Percentiles rank a stretch among this genome's conserved stretches.
These are phyloP conservation scores for Globisporangium rhizosaccharum DNA, from an alignment of 352 stramenopile genomes.

Conservation along the genomic window DNA sequence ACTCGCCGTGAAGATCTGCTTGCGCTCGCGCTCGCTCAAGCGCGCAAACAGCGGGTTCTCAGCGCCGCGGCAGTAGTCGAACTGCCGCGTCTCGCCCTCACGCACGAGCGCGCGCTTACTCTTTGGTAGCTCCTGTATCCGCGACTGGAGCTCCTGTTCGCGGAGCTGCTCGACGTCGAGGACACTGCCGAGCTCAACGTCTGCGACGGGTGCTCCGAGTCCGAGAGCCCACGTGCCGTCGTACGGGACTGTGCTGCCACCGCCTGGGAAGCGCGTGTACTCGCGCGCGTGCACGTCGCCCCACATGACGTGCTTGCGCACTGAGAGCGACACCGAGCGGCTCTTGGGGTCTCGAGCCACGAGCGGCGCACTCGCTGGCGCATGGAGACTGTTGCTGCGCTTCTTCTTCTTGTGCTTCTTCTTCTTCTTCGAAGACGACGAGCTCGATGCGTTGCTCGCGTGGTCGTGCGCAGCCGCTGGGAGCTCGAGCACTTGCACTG, in stretches of 20 bases:
- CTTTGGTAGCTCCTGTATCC: constrained; percentile 61
- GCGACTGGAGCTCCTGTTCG: constrained; percentile 41
- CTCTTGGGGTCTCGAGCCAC: constrained; percentile 28
- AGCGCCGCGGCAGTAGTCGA: constrained; percentile 68
- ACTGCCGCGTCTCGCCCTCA: constrained; percentile 71
- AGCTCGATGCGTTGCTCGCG: background rate
- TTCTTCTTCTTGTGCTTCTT: constrained; percentile 68
- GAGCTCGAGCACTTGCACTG: constrained; percentile 35
- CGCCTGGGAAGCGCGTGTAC: constrained; percentile 75
- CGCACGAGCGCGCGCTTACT: constrained; percentile 45
- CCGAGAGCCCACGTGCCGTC: constrained; percentile 80
- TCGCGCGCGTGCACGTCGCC: constrained; percentile 61
- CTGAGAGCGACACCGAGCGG: constrained; percentile 55
- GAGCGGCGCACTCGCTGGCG: constrained; percentile 25
- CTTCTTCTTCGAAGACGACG: constrained; percentile 39
- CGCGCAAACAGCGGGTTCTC: constrained; percentile 77
- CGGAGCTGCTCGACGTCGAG: constrained; percentile 55
- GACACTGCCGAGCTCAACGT: constrained; percentile 69
- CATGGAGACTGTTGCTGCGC: constrained; percentile 68
- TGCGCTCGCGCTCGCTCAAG: constrained; percentile 63
- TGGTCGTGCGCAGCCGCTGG: constrained; percentile 12
- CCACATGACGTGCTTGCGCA: constrained; percentile 74
- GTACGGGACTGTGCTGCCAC: constrained; percentile 68
- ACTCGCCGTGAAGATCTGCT: constrained; percentile 54
- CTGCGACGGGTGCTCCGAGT: constrained; percentile 48